Evolutionary conservation across 2,329 filamentous ascomycete genomes (phyloP), one percentile per base, ranked within the genome.

Genomic region (Beauveria bassiana): DNA sequence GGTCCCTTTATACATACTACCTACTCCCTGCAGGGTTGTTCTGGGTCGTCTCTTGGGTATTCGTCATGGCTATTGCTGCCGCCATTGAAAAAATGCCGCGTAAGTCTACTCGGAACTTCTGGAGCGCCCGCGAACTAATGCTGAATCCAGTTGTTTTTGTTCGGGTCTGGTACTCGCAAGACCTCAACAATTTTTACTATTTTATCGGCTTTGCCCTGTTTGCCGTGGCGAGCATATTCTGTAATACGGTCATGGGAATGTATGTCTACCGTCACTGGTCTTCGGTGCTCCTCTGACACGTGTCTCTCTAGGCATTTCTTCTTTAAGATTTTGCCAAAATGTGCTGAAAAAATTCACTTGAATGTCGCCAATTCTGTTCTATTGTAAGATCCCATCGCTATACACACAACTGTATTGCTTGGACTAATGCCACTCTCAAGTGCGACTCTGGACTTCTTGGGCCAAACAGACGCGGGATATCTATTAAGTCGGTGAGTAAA

Each of bases 91-190:
- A 45, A n/a, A 55, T 55, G 53, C 53, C 53, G 8, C 12, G 53
- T 55, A 51, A 59, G 56, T 51, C n/a, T 42, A 24, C 24, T 18
- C 20, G 3, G 28, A 31, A 31, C 4, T 22, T 28, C 31, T 10
- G 24, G 7, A 24, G 53, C 6, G 24, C 24, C 45, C 24, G 20
- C 12, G 12, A 20, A 3, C 51, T 57, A 5, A 62, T 34, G n/a
- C 50, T 34, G 31, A 54, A 3, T 24, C 9, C 22, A 62, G 61
- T 47, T 5, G 42, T 59, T 22, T 62, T 52, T 28, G 16, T 62
- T 20, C 46, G 61, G 5, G 58, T 62, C 18, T 62, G 61, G 61
- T 49, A 52, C 9, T 42, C 22, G 20, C n/a, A n/a, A 49, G 49
- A 52, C 18, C 40, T 54, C 14, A 38, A n/a, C 18, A 62, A 59